Percentiles rank a stretch among this genome's conserved stretches.
These are phyloP conservation scores for Geotrichum fermentans DNA, from an alignment of 1,139 yeast species.

Conservation along the genomic window DNA sequence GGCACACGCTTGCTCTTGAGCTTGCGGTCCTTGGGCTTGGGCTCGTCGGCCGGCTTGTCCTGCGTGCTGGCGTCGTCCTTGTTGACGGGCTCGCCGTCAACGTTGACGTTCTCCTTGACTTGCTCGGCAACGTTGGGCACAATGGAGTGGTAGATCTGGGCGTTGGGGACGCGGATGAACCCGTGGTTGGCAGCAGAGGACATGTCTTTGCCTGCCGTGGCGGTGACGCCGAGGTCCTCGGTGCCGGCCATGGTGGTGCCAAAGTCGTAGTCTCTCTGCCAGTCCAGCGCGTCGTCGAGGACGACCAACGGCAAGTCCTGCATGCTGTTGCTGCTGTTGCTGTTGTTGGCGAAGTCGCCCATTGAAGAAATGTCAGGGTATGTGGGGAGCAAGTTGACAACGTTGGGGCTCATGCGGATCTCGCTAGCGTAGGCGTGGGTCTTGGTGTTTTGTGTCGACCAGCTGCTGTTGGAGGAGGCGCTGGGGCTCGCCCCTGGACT, in stretches of 20 bases:
- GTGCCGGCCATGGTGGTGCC: background rate
- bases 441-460: background rate
- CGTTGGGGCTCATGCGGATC: conserved; percentile 21
- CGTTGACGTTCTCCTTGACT: background rate
- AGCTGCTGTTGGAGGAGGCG: conserved; percentile 5
- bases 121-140: conserved; percentile 30
- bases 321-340: background rate
- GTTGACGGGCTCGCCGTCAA: too few relatives aligned
- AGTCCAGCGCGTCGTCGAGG: conserved; percentile 1
- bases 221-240: background rate
- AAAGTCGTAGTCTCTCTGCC: conserved; percentile 5
- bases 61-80: too few relatives aligned
- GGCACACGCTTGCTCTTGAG: background rate
- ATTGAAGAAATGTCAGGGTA: conserved; percentile 11
- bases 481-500: background rate
- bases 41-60: background rate
- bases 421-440: conserved; percentile 4
- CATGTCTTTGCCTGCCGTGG: background rate
- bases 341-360: conserved; percentile 1
- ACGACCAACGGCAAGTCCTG: background rate
- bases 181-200: conserved; percentile 1
- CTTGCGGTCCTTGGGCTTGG: background rate
- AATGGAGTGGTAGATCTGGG: conserved; percentile 29
- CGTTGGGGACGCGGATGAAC: conserved; percentile 23
- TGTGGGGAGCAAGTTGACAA: conserved; percentile 22